Conservation (phyloP, 257 asterid species). For the Buddleja alternifolia region DNA sequence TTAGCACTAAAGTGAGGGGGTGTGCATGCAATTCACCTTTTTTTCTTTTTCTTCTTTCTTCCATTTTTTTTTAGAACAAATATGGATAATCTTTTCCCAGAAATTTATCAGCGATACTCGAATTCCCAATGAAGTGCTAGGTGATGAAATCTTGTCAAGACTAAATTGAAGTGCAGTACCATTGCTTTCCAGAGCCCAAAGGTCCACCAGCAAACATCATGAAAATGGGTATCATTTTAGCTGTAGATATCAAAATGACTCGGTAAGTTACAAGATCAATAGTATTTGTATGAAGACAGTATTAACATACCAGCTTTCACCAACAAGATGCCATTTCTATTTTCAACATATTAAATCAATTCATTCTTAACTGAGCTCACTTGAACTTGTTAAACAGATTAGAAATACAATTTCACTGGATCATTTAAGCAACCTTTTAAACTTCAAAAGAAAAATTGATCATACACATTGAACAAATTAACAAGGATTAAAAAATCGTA, state of each 20-base stretch:
- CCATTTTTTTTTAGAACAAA: too few species aligned
- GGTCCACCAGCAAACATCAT: conserved; percentile 99
- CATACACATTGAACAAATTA: background rate
- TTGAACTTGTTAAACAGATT: background rate
- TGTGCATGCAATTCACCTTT: too few species aligned
- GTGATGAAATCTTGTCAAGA: background rate
- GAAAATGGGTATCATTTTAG: conserved; percentile 93
- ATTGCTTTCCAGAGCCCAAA: conserved; percentile 89
- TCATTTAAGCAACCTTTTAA: too few species aligned
- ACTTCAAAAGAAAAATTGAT: background rate
- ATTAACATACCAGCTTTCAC: background rate
- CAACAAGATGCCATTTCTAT: background rate
- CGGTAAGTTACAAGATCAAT: background rate
- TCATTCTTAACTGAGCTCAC: background rate
- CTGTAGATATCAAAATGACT: conserved; percentile 46
- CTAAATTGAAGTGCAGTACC: conserved; percentile 49
- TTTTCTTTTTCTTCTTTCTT: too few species aligned
- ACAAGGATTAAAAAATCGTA: conserved; percentile 21
- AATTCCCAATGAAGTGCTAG: background rate
- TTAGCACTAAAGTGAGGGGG: too few species aligned
- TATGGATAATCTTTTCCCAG: too few species aligned
- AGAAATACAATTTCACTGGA: background rate
- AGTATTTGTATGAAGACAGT: background rate
- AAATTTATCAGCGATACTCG: background rate
- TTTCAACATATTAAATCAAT: background rate